Percentiles rank a stretch among this genome's conserved stretches.
These are phyloP conservation scores for Hypocrella siamensis DNA, from an alignment of 2,329 filamentous ascomycete genomes.

Conservation along the genomic window DNA sequence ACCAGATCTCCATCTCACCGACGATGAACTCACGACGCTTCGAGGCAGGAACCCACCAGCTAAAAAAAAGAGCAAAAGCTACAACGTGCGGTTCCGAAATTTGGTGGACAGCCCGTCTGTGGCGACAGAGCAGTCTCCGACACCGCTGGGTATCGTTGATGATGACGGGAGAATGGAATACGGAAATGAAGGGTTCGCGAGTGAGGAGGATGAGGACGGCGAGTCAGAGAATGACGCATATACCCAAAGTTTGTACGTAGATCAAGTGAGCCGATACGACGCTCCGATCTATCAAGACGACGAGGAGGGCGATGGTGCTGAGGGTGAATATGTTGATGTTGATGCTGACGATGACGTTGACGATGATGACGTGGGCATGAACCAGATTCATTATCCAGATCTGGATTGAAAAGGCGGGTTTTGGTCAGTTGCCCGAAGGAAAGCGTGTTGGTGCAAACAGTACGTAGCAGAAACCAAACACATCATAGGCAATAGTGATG, in stretches of 20 bases:
- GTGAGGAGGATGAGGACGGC: conserved; percentile 6
- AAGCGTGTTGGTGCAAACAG: too few relatives aligned
- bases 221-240: too few relatives aligned
- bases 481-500: too few relatives aligned
- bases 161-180: conserved; percentile 1
- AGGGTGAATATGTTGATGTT: conserved; percentile 13
- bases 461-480: too few relatives aligned
- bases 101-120: conserved; percentile 8
- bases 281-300: not conserved
- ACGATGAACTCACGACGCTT: conserved; percentile 18
- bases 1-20: conserved; percentile 18
- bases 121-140: conserved; percentile 5
- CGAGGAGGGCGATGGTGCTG: conserved; percentile 8
- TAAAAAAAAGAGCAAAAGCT: conserved; percentile 20
- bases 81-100: conserved; percentile 16
- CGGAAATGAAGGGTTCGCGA: conserved; percentile 9
- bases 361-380: conserved; percentile 4
- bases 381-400: conserved; percentile 5
- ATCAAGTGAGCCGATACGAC: too few relatives aligned
- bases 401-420: conserved; percentile 4
- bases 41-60: conserved; percentile 18
- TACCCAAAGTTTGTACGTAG: too few relatives aligned
- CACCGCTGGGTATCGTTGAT: conserved; percentile 5
- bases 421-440: too few relatives aligned
- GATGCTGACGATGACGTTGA: conserved; percentile 6